These are phyloP conservation scores for Backusella westeae DNA, from an alignment of 192 early-diverging fungal species.

Conservation along the genomic window DNA sequence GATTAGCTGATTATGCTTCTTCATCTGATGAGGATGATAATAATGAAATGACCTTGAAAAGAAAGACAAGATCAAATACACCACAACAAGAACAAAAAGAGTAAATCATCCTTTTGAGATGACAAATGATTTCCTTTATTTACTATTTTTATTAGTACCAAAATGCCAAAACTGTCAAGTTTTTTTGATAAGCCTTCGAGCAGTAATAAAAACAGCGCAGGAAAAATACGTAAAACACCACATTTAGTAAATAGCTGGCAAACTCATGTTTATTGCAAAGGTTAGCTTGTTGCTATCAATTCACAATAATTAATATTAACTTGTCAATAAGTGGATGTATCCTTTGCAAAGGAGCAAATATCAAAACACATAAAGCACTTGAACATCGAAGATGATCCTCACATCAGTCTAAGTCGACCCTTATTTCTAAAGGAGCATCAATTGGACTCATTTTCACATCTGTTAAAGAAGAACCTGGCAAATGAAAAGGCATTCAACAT, in stretches of 20 bases:
- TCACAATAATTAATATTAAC: not conserved
- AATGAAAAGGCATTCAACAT: not conserved
- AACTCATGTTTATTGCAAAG: constrained; percentile 2
- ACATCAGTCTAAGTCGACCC: constrained; percentile 2
- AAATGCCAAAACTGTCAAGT: constrained; percentile 6
- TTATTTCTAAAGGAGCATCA: not conserved
- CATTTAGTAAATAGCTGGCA: not conserved
- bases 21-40: not conserved
- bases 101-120: not conserved
- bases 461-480: not conserved
- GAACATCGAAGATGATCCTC: not conserved
- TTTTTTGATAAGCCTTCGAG: not conserved
- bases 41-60: not conserved
- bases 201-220: not conserved
- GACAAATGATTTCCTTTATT: not conserved
- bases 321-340: not conserved
- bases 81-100: not conserved
- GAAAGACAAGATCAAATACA: not conserved
- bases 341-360: not conserved
- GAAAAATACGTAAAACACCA: not conserved
- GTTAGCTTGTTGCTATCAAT: not conserved
- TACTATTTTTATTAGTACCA: not conserved
- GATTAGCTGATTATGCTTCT: not conserved
- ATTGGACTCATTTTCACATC: not conserved
- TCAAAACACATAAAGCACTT: not conserved